Evolutionary conservation across 306 rosid species (phyloP).

Genomic region (Pterocarpus santalinus): DNA sequence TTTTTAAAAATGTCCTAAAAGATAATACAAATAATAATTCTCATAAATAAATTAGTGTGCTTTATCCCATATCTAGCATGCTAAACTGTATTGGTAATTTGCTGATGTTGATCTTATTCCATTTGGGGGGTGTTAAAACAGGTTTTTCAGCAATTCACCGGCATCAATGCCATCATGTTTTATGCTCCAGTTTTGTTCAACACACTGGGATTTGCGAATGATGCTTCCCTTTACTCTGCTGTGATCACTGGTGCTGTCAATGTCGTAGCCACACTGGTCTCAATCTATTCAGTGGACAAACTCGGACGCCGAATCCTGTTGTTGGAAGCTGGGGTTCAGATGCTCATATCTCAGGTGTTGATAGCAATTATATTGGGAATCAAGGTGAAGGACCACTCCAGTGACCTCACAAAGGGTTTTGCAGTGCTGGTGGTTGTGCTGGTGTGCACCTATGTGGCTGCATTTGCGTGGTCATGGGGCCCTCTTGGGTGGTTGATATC

Average conservation of each 20-base stretch:
- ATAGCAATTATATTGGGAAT: slow-evolving; percentile 72
- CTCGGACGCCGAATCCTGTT: slow-evolving; percentile 78
- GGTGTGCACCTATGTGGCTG: slow-evolving; percentile 78
- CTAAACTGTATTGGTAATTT: no score
- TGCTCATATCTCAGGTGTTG: slow-evolving; percentile 76
- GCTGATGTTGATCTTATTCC: no score
- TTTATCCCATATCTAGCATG: no score
- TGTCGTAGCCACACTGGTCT: slow-evolving; percentile 73
- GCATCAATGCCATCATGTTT: slow-evolving; percentile 94
- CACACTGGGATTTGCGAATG: slow-evolving; percentile 77
- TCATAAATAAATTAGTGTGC: no score
- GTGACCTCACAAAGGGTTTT: slow-evolving; percentile 52
- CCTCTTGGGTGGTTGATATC: slow-evolving; percentile 94
- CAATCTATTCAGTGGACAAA: slow-evolving; percentile 84
- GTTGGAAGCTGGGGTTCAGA: slow-evolving; percentile 88
- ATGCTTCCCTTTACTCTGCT: slow-evolving; percentile 85
- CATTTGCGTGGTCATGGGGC: slow-evolving; percentile 98
- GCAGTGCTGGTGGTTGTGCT: slow-evolving; percentile 71
- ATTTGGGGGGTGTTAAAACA: slow-evolving; percentile 29
- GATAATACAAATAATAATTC: no score
- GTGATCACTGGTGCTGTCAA: slow-evolving; percentile 92
- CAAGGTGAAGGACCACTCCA: slow-evolving; percentile 60
- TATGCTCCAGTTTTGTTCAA: slow-evolving; percentile 81
- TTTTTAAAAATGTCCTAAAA: no score
- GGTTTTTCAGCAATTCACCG: slow-evolving; percentile 91